Evolutionary conservation across 192 early-diverging fungal genomes (phyloP).

Genomic region (Linnemannia zychae): DNA sequence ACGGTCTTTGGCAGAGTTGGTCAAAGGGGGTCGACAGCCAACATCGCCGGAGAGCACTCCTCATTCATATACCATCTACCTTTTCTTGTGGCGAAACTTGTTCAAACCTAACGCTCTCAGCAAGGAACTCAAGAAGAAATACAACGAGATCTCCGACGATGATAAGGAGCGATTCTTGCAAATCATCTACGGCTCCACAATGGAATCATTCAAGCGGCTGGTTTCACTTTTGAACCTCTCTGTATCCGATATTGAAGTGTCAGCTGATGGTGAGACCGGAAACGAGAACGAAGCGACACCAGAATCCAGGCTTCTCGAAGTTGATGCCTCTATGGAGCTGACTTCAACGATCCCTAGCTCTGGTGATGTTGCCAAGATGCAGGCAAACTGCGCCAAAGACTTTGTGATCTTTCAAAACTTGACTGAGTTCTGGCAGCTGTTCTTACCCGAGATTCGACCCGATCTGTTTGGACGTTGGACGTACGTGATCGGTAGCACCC

Average conservation of each 20-base stretch:
- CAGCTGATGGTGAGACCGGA: conserved; percentile 41
- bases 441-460: conserved; percentile 59
- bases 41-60: conserved; percentile 12
- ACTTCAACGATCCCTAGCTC: conserved; percentile 36
- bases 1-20: background rate
- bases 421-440: conserved; percentile 71
- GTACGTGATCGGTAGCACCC: conserved; percentile 62
- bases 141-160: conserved; percentile 12
- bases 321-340: conserved; percentile 2
- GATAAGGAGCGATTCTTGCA: conserved; percentile 19
- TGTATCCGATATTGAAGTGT: conserved; percentile 42
- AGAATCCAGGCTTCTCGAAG: background rate
- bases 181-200: conserved; percentile 37
- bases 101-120: conserved; percentile 56
- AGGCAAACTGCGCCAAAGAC: conserved; percentile 72
- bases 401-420: conserved; percentile 78
- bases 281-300: conserved; percentile 26
- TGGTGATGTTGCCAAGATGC: conserved; percentile 65
- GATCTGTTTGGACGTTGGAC: conserved; percentile 71
- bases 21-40: background rate
- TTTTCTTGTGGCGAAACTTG: conserved; percentile 72
- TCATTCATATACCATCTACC: conserved; percentile 66
- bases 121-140: conserved; percentile 26
- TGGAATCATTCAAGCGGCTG: conserved; percentile 47
- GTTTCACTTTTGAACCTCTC: conserved; percentile 45